These are phyloP conservation scores for Sanghuangporus weigelae DNA, from an alignment of 1,284 basidiomycete species.

Conservation along the genomic window DNA sequence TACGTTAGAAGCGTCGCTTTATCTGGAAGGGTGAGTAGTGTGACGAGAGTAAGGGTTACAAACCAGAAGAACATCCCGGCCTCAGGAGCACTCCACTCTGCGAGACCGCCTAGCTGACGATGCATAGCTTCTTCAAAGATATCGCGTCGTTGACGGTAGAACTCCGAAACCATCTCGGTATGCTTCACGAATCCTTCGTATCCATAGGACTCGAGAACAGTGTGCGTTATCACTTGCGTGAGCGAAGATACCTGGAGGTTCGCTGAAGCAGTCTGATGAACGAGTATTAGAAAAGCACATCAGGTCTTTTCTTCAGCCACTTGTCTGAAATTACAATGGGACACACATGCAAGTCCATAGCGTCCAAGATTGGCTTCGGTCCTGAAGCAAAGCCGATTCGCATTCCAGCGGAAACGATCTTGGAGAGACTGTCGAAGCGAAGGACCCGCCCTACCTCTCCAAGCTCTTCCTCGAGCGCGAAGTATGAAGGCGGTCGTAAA, in stretches of 20 bases:
- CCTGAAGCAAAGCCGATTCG: slow-evolving; percentile 82
- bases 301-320: not conserved
- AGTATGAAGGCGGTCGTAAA: slow-evolving; percentile 69
- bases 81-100: slow-evolving; percentile 80
- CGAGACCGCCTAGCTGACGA: slow-evolving; percentile 70
- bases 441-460: slow-evolving; percentile 70
- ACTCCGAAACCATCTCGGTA: slow-evolving; percentile 63
- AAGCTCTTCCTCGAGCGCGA: slow-evolving; percentile 61
- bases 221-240: slow-evolving; percentile 70
- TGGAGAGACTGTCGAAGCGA: slow-evolving; percentile 86
- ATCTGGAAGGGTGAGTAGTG: not conserved
- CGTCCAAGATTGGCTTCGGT: slow-evolving; percentile 66
- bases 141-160: slow-evolving; percentile 78
- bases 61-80: slow-evolving; percentile 92
- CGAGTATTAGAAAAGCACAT: not conserved
- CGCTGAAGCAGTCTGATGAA: slow-evolving; percentile 53
- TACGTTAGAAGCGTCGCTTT: not conserved
- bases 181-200: slow-evolving; percentile 76
- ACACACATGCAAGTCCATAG: slow-evolving; percentile 68
- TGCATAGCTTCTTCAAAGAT: slow-evolving; percentile 75
- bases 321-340: not conserved
- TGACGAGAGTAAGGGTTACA: slow-evolving; percentile 24
- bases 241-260: slow-evolving; percentile 80
- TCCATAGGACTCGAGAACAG: slow-evolving; percentile 75
- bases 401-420: slow-evolving; percentile 80